A percentile compares a stretch with the other conserved stretches of the same genome.
Conservation (phyloP, 176 grass and related monocot species). For the Dactylis glomerata region DNA sequence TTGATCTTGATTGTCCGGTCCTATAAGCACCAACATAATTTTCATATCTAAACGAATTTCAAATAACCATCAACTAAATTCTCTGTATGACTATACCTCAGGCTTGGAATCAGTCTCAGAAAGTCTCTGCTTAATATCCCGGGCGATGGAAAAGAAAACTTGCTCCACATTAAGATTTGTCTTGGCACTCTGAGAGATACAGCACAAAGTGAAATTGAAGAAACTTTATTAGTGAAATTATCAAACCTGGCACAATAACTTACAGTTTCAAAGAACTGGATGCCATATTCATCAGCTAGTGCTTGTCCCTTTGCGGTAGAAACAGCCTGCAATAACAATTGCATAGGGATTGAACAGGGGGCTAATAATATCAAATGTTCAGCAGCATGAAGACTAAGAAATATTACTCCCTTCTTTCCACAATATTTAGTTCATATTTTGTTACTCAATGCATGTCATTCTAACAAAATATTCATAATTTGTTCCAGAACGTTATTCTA, state of each 20-base stretch:
- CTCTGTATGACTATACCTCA: constrained; percentile 41
- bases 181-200: constrained; percentile 62
- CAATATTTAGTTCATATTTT: background rate
- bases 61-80: background rate
- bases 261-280: constrained; percentile 84
- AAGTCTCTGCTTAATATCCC: constrained; percentile 71
- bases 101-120: constrained; percentile 60
- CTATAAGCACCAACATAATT: constrained; percentile 27
- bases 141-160: constrained; percentile 77
- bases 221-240: background rate
- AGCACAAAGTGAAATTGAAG: background rate
- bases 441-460: background rate
- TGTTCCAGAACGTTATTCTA: background rate
- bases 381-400: background rate
- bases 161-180: constrained; percentile 74
- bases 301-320: constrained; percentile 69
- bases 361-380: constrained; percentile 15
- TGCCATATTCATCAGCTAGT: constrained; percentile 79
- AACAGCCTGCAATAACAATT: constrained; percentile 52
- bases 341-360: background rate
- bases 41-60: constrained; percentile 14
- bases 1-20: constrained; percentile 55
- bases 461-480: background rate
- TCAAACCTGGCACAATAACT: constrained; percentile 15
- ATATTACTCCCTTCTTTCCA: background rate